A percentile compares a stretch with the other conserved stretches of the same genome.
Evolutionary conservation across 2,329 filamentous ascomycete species (phyloP).

Genomic region (Cryoendolithus antarcticus): DNA sequence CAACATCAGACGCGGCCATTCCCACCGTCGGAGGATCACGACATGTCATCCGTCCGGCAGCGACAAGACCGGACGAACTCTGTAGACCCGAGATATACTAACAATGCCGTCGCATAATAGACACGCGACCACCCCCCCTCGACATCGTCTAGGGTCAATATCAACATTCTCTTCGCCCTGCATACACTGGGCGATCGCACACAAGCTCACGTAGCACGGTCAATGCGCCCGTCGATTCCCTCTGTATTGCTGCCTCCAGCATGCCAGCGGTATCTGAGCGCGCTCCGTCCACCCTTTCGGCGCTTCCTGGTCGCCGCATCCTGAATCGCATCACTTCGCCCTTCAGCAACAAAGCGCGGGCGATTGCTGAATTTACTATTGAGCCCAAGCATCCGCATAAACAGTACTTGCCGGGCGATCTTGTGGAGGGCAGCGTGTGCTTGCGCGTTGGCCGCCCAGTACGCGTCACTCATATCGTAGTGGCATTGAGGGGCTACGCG

Average conservation of each 20-base stretch:
- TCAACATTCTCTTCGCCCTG: no score
- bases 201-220: no score
- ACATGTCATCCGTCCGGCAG: no score
- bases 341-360: constrained; percentile 45
- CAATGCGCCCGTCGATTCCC: no score
- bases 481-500: constrained; percentile 66
- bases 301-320: constrained; percentile 22
- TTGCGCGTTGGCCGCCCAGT: constrained; percentile 62
- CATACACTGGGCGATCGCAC: no score
- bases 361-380: constrained; percentile 67
- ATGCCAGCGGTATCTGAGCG: constrained; percentile 7
- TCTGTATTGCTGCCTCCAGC: not conserved
- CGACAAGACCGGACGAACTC: no score
- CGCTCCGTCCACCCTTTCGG: constrained; percentile 2
- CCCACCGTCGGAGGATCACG: no score
- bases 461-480: constrained; percentile 67
- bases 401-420: constrained; percentile 62
- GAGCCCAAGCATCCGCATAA: constrained; percentile 65
- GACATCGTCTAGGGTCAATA: no score
- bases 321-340: constrained; percentile 45
- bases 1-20: no score
- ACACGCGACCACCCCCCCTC: no score
- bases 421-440: constrained; percentile 60
- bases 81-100: no score
- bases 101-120: no score